phyloP scores from a whole-genome alignment of 805 yeast species.

The Yarrowia porcina region DNA sequence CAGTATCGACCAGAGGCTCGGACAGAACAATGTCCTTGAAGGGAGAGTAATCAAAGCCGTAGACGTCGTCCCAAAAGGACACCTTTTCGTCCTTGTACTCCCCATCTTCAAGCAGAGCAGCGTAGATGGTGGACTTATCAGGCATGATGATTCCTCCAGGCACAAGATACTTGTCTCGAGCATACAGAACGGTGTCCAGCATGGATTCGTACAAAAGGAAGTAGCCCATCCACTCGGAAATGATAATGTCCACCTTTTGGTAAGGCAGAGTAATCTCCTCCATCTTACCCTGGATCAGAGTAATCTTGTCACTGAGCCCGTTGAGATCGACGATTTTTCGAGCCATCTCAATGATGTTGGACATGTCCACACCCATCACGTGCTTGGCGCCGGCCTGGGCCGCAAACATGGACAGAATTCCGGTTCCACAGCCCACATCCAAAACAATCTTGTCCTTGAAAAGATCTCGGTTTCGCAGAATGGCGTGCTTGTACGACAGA shows the following conservation, averaged over 20 bases:
- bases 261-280: conserved; percentile 88
- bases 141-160: conserved; percentile 92
- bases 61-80: conserved; percentile 93
- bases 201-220: conserved; percentile 92
- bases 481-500: conserved; percentile 84
- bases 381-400: conserved; percentile 98
- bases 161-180: conserved; percentile 80
- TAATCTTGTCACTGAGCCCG: conserved; percentile 81
- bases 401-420: conserved; percentile 96
- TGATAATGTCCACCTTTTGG: conserved; percentile 86
- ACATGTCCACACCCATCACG: conserved; percentile 96
- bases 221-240: conserved; percentile 99
- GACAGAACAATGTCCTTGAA: conserved; percentile 80
- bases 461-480: conserved; percentile 79
- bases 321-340: conserved; percentile 76
- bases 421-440: conserved; percentile 99
- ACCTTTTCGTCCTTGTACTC: conserved; percentile 88
- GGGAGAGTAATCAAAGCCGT: conserved; percentile 94
- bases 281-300: conserved; percentile 84
- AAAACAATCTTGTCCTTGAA: conserved; percentile 91
- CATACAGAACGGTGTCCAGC: conserved; percentile 93
- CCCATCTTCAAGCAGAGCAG: conserved; percentile 91
- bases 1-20: conserved; percentile 96
- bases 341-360: conserved; percentile 96
- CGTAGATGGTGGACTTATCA: conserved; percentile 82